These are phyloP conservation scores for Diversispora epigaea DNA, from an alignment of 192 early-diverging fungal species.

Conservation along the genomic window DNA sequence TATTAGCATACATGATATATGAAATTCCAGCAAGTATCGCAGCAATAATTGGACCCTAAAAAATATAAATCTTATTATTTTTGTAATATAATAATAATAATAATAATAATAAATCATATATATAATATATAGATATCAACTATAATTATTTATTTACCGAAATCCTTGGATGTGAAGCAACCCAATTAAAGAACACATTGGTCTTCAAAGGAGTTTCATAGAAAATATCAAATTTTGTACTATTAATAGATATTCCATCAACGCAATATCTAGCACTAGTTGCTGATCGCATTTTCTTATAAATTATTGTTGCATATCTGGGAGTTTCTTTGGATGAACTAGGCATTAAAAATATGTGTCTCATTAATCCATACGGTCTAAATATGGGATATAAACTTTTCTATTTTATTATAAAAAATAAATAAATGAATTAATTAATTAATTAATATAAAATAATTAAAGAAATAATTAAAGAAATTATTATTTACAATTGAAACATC, in stretches of 20 bases:
- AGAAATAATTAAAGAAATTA: slow-evolving; percentile 7
- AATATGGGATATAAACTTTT: slow-evolving; percentile 72
- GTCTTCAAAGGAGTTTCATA: slow-evolving; percentile 60
- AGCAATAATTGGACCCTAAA: slow-evolving; percentile 74
- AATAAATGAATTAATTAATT: not conserved
- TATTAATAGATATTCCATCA: slow-evolving; percentile 74
- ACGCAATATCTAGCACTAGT: slow-evolving; percentile 91
- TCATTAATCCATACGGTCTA: slow-evolving; percentile 78
- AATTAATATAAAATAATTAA: not conserved
- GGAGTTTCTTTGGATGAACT: slow-evolving; percentile 70
- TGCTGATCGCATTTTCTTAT: slow-evolving; percentile 73
- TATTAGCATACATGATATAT: slow-evolving; percentile 56
- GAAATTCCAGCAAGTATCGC: slow-evolving; percentile 73
- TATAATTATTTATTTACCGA: slow-evolving; percentile 34
- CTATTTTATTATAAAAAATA: slow-evolving; percentile 29
- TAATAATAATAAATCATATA: not conserved
- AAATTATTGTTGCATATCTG: slow-evolving; percentile 79
- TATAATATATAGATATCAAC: slow-evolving; percentile 9
- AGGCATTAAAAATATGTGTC: slow-evolving; percentile 68
- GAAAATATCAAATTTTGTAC: slow-evolving; percentile 59
- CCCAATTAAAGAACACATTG: slow-evolving; percentile 63
- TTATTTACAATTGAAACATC: slow-evolving; percentile 53
- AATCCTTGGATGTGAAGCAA: slow-evolving; percentile 71
- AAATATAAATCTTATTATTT: slow-evolving; percentile 7
- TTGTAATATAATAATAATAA: not conserved